phyloP scores from a whole-genome alignment of 2,329 filamentous ascomycete genomes.

The Lizonia empirigonia region DNA sequence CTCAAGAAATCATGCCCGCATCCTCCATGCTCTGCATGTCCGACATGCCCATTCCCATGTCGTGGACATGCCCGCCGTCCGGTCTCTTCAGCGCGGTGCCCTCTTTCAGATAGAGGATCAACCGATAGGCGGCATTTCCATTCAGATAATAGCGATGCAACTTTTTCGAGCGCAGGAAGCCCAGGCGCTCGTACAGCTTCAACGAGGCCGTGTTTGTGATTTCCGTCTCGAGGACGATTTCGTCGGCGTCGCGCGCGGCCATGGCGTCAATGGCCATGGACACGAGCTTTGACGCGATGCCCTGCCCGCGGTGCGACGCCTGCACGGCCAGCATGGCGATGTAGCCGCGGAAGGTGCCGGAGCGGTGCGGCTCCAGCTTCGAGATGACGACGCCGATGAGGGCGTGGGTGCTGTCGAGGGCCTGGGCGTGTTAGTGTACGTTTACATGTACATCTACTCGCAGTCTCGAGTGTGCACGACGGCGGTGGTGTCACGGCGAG shows the following conservation, averaged over 20 bases:
- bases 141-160: conserved; percentile 96
- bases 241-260: conserved; percentile 81
- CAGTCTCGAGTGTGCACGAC: not conserved
- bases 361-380: conserved; percentile 89
- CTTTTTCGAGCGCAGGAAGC: conserved; percentile 90
- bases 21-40: conserved; percentile 11
- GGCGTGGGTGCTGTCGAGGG: conserved; percentile 51
- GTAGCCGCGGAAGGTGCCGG: conserved; percentile 87
- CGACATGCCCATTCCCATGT: conserved; percentile 6
- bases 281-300: conserved; percentile 87
- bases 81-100: conserved; percentile 44
- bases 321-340: conserved; percentile 98
- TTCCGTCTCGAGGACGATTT: conserved; percentile 95
- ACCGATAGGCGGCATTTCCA: conserved; percentile 89
- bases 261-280: conserved; percentile 89
- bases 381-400: conserved; percentile 92
- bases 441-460: not conserved
- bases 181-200: conserved; percentile 88
- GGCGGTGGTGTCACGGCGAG: not conserved
- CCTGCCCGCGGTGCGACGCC: conserved; percentile 76
- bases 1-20: conserved; percentile 6
- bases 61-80: conserved; percentile 1
- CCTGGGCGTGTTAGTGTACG: conserved; percentile 21
- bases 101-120: conserved; percentile 78
- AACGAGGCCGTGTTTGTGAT: conserved; percentile 89